Evolutionary conservation across 1,284 basidiomycete species (phyloP).

Genomic region (Moesziomyces globuligerus): DNA sequence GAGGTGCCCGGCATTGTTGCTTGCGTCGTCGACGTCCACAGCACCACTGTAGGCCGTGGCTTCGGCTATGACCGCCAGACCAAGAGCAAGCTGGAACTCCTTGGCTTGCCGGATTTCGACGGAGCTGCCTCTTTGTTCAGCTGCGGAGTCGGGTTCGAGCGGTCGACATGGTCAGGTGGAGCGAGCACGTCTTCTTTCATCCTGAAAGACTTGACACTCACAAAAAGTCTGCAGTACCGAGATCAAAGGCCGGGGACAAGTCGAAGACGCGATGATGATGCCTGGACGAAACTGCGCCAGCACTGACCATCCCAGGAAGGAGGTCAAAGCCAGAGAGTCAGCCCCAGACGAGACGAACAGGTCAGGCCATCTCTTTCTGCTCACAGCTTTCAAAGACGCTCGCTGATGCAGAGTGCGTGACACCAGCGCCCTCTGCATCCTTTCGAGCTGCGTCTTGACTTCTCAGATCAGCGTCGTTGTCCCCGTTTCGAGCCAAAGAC

Average conservation of each 20-base stretch:
- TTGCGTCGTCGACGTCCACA: not conserved
- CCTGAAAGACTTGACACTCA: conserved; percentile 3
- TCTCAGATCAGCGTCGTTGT: not conserved
- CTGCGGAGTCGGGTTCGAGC: too few relatives aligned
- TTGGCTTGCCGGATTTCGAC: conserved; percentile 15
- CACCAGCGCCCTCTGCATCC: too few relatives aligned
- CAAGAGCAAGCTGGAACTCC: conserved; percentile 28
- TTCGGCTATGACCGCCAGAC: conserved; percentile 24
- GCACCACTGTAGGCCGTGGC: conserved; percentile 11
- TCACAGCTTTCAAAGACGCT: conserved; percentile 28
- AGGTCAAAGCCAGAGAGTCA: not conserved
- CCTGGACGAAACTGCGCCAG: conserved; percentile 33
- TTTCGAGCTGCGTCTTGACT: not conserved
- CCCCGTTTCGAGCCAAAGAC: not conserved
- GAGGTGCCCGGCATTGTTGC: not conserved
- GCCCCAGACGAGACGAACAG: not conserved
- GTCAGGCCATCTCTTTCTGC: not conserved
- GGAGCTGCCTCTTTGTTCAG: conserved; percentile 8
- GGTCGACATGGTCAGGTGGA: too few relatives aligned
- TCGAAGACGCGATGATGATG: conserved; percentile 28
- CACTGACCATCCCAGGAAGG: conserved; percentile 6
- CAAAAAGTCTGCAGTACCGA: conserved; percentile 15
- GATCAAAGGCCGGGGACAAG: conserved; percentile 20
- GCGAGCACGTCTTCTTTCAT: not conserved
- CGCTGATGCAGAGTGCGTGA: too few relatives aligned